Conservation (phyloP, 73 alveolate species). For the Tetrahymena borealis region DNA sequence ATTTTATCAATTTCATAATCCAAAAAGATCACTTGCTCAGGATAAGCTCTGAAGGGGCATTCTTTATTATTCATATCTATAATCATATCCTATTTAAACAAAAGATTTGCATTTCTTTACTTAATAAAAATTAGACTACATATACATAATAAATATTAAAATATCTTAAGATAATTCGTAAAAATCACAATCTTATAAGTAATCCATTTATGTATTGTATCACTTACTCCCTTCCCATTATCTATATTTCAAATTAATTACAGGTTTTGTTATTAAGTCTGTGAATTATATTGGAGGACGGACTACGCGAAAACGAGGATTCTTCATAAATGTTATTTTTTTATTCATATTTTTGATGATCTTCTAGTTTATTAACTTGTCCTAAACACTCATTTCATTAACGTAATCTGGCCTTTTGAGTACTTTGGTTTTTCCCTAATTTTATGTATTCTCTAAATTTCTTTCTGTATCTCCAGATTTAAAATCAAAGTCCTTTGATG, state of each 20-base stretch:
- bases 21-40: conserved; percentile 64
- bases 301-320: conserved; percentile 75
- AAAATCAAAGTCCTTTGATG: neutral
- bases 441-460: neutral
- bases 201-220: neutral
- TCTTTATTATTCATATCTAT: conserved; percentile 50
- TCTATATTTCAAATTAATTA: neutral
- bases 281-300: conserved; percentile 59
- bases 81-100: conserved; percentile 24
- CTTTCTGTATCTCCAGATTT: neutral
- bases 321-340: conserved; percentile 80
- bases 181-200: neutral
- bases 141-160: too few relatives aligned
- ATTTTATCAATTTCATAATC: conserved; percentile 82
- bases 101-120: too few relatives aligned
- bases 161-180: too few relatives aligned
- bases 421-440: neutral
- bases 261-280: conserved; percentile 46
- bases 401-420: conserved; percentile 44
- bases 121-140: too few relatives aligned
- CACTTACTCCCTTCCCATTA: neutral
- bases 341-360: conserved; percentile 92
- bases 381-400: conserved; percentile 79
- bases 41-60: conserved; percentile 80
- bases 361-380: conserved; percentile 85